Evolutionary conservation across 2,329 filamentous ascomycete species (phyloP).

Genomic region (Trichoderma asperellum): DNA sequence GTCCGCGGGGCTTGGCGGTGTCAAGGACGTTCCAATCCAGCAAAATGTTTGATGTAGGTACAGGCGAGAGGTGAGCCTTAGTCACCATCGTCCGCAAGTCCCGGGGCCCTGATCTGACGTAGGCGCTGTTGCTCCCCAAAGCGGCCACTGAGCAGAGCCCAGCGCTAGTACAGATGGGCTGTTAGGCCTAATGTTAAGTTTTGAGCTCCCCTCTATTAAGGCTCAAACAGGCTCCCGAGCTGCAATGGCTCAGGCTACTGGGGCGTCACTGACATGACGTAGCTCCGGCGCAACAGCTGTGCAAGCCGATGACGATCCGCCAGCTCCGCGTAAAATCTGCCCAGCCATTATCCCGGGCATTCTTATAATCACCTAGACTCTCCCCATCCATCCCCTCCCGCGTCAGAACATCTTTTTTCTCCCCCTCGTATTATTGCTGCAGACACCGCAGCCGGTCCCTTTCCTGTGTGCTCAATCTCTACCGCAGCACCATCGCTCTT

Average conservation of each 20-base stretch:
- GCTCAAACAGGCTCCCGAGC: conserved; percentile 11
- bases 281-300: conserved; percentile 21
- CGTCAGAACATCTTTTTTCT: not conserved
- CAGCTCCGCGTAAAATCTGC: conserved; percentile 25
- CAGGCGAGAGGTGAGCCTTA: not conserved
- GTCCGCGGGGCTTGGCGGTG: conserved; percentile 25
- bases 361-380: conserved; percentile 27
- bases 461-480: conserved; percentile 11
- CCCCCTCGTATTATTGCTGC: conserved; percentile 14
- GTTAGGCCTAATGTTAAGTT: not conserved
- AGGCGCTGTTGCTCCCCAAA: conserved; percentile 4
- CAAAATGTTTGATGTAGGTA: conserved; percentile 10
- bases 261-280: conserved; percentile 24
- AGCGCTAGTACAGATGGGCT: not conserved
- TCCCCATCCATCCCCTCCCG: conserved; percentile 22
- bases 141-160: not conserved
- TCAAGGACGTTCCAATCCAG: conserved; percentile 15
- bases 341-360: conserved; percentile 1
- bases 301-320: conserved; percentile 30
- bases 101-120: conserved; percentile 21
- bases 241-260: not conserved
- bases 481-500: conserved; percentile 3
- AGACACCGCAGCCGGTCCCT: conserved; percentile 16
- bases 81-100: conserved; percentile 8
- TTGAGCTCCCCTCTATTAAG: conserved; percentile 12